Conservation (phyloP, 768 basidiomycete genomes). For the Xanthoconium purpureum region DNA sequence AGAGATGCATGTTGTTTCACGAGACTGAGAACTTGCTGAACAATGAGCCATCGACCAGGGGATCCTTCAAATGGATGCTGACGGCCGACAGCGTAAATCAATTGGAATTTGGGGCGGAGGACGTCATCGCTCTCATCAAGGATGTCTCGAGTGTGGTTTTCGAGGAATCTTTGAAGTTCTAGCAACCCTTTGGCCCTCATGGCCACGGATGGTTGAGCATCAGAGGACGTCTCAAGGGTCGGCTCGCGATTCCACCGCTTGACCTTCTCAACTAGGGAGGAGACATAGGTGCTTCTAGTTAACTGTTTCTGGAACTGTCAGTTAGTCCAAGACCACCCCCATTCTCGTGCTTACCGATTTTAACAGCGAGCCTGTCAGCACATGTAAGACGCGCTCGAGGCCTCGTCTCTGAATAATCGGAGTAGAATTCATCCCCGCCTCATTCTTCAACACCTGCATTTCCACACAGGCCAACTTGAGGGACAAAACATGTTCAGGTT, state of each 20-base stretch:
- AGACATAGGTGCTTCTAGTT: background rate
- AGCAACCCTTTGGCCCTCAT: too few relatives aligned
- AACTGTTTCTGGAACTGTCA: background rate
- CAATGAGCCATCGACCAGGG: background rate
- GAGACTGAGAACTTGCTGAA: background rate
- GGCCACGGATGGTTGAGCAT: too few relatives aligned
- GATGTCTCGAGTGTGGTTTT: background rate
- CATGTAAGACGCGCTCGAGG: background rate
- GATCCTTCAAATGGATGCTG: background rate
- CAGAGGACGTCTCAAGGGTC: too few relatives aligned
- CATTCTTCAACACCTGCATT: background rate
- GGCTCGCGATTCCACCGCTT: too few relatives aligned
- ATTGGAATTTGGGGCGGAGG: background rate
- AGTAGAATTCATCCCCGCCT: background rate
- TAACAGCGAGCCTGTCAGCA: background rate
- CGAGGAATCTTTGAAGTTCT: background rate
- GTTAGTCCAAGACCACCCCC: background rate
- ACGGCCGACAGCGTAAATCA: background rate
- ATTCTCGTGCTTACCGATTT: background rate
- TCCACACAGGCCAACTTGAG: background rate
- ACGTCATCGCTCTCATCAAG: background rate
- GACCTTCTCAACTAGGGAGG: background rate
- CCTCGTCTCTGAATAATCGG: background rate
- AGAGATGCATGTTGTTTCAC: background rate
- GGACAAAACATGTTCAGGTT: background rate